Percentiles rank a stretch among this genome's conserved stretches.
Conservation (phyloP, 495 filamentous ascomycete species). For the Coniosporium apollinis region DNA sequence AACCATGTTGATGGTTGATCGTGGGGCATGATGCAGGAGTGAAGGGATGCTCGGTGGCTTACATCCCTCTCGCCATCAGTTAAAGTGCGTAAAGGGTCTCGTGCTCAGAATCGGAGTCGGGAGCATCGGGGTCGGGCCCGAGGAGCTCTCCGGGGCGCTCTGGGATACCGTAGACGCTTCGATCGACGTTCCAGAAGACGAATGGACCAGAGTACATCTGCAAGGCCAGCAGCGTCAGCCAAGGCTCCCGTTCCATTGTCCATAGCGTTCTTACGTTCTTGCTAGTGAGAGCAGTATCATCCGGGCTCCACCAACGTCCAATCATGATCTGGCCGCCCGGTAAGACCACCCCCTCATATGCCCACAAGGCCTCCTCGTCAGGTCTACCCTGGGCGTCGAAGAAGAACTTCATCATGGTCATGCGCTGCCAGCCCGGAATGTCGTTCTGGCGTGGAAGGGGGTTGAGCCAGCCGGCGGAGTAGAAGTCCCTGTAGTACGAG, state of each 20-base stretch:
- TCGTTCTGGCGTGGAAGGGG: slow-evolving; percentile 18
- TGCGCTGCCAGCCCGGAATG: slow-evolving; percentile 23
- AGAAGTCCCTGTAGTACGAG: slow-evolving; percentile 10
- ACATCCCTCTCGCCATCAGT: too few relatives aligned
- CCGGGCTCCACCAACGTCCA: slow-evolving; percentile 21
- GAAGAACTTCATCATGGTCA: slow-evolving; percentile 25
- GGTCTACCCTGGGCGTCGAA: slow-evolving; percentile 5
- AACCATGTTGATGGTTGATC: too few relatives aligned
- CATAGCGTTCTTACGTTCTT: too few relatives aligned
- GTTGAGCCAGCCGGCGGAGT: slow-evolving; percentile 20
- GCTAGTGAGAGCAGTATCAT: too few relatives aligned
- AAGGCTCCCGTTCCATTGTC: not conserved
- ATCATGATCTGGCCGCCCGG: slow-evolving; percentile 24
- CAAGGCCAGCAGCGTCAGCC: not conserved
- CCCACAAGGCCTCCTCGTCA: slow-evolving; percentile 18
- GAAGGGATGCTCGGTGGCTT: too few relatives aligned
- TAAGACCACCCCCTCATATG: slow-evolving; percentile 26
- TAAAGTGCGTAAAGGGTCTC: too few relatives aligned
- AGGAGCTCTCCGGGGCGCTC: too few relatives aligned
- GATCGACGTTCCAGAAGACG: slow-evolving; percentile 12
- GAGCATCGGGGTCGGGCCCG: too few relatives aligned
- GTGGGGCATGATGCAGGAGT: too few relatives aligned
- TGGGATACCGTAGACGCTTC: too few relatives aligned
- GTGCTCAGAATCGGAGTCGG: too few relatives aligned
- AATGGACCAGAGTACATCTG: slow-evolving; percentile 16